phyloP scores from a whole-genome alignment of 257 asterid genomes.

The Henckelia pumila region DNA sequence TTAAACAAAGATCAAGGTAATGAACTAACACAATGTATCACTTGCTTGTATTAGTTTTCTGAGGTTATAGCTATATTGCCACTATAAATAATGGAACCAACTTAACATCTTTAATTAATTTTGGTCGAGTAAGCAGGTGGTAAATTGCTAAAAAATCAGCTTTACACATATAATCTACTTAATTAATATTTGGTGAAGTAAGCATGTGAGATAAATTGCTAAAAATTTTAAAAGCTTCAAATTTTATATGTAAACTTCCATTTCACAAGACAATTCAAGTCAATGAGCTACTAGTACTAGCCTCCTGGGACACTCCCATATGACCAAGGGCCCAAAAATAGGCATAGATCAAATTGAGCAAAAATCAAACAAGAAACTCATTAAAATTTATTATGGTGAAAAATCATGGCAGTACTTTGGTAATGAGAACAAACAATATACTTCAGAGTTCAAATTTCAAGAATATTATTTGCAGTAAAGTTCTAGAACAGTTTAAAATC shows the following conservation, averaged over 20 bases:
- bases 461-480: slow-evolving; percentile 5
- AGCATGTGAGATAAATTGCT: not conserved
- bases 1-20: not conserved
- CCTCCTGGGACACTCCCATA: too few relatives aligned
- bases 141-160: too few relatives aligned
- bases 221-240: too few relatives aligned
- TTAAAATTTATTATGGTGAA: not conserved
- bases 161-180: too few relatives aligned
- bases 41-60: not conserved
- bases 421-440: not conserved
- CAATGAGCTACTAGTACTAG: too few relatives aligned
- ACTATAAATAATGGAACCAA: not conserved
- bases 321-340: not conserved
- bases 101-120: not conserved
- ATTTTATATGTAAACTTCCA: too few relatives aligned
- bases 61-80: not conserved
- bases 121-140: not conserved
- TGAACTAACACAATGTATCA: not conserved
- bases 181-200: not conserved
- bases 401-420: not conserved
- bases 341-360: slow-evolving; percentile 11
- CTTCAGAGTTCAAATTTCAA: not conserved
- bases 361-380: not conserved
- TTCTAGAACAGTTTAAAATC: not conserved
- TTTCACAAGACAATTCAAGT: too few relatives aligned